Evolutionary conservation across 23 red algal genomes (phyloP).

Genomic region (Gracilaria domingensis): DNA sequence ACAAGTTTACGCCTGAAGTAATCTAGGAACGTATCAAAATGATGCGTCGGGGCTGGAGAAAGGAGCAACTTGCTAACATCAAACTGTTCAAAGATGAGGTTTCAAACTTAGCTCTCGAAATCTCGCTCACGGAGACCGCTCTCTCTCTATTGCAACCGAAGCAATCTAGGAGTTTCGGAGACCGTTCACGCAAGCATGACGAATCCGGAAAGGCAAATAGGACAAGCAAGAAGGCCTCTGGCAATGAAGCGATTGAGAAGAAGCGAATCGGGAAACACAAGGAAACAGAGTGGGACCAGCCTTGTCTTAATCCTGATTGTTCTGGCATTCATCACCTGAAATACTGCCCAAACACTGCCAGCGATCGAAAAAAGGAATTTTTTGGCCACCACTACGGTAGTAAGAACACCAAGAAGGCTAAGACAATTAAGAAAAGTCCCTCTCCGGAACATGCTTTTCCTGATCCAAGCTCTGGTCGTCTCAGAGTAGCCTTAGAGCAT

Average conservation of each 20-base stretch:
- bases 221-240: not conserved
- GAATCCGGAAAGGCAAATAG: too few relatives aligned
- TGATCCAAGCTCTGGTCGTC: not conserved
- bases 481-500: slow-evolving; percentile 13
- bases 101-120: not conserved
- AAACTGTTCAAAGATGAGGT: not conserved
- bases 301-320: too few relatives aligned
- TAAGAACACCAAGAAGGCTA: not conserved
- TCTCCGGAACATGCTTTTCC: too few relatives aligned
- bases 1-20: too few relatives aligned
- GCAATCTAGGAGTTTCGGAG: not conserved
- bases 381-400: not conserved
- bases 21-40: too few relatives aligned
- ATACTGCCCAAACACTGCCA: too few relatives aligned
- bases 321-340: too few relatives aligned
- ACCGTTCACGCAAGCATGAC: too few relatives aligned
- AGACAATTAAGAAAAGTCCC: not conserved
- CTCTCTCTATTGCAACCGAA: too few relatives aligned
- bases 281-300: not conserved
- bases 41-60: not conserved
- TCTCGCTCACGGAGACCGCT: not conserved
- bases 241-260: too few relatives aligned
- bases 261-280: not conserved
- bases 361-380: not conserved
- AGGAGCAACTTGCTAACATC: not conserved